Percentiles rank a stretch among this genome's conserved stretches.
Evolutionary conservation across 306 rosid species (phyloP).

Genomic region (Malus orientalis): DNA sequence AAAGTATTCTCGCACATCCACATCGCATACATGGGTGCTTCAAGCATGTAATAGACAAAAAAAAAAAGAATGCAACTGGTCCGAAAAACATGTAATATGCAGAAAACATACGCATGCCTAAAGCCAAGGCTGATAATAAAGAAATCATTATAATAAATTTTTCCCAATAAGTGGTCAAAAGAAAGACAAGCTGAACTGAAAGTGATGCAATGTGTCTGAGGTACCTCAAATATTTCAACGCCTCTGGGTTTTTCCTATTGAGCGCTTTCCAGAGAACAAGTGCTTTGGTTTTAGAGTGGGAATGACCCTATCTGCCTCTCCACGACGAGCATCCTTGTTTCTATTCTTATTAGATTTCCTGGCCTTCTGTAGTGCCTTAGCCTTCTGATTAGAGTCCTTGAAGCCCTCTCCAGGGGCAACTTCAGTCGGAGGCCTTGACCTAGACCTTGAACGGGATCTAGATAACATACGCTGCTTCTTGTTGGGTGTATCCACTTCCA

Average conservation of each 20-base stretch:
- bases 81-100: not conserved
- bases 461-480: conserved; percentile 57
- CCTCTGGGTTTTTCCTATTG: conserved; percentile 60
- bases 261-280: conserved; percentile 72
- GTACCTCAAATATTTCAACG: conserved; percentile 41
- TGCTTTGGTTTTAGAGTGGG: conserved; percentile 76
- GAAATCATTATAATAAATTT: not conserved
- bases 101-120: not conserved
- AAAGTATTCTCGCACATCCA: not conserved
- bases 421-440: conserved; percentile 55
- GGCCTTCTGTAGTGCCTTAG: conserved; percentile 53
- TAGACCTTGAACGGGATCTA: conserved; percentile 46
- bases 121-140: not conserved
- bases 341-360: conserved; percentile 64
- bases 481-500: conserved; percentile 39
- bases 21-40: not conserved
- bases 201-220: not conserved
- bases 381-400: conserved; percentile 64
- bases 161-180: not conserved
- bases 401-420: conserved; percentile 81
- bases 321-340: conserved; percentile 75
- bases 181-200: not conserved
- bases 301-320: conserved; percentile 90
- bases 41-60: not conserved
- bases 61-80: not conserved